phyloP scores from a whole-genome alignment of 2,329 filamentous ascomycete genomes.

The Alternaria gaisen region DNA sequence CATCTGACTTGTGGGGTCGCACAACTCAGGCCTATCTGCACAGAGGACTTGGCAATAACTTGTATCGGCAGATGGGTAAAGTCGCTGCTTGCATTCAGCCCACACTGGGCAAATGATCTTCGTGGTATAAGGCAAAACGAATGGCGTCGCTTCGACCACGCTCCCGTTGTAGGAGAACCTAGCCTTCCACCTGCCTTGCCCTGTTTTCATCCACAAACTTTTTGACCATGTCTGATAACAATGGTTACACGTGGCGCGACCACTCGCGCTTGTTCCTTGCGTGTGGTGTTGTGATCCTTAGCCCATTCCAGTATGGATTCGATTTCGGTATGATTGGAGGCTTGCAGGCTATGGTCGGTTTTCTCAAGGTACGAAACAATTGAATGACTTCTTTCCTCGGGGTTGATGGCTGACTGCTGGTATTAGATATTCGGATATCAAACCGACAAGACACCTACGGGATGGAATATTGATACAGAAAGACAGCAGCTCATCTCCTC shows the following conservation, averaged over 20 bases:
- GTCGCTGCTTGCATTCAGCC: constrained; percentile 22
- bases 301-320: constrained; percentile 63
- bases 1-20: constrained; percentile 39
- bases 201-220: not conserved
- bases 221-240: constrained; percentile 30
- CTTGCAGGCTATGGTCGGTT: constrained; percentile 61
- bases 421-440: constrained; percentile 42
- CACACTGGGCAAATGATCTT: constrained; percentile 28
- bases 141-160: constrained; percentile 3
- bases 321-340: constrained; percentile 63
- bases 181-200: not conserved
- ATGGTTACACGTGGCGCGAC: constrained; percentile 42
- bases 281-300: constrained; percentile 59
- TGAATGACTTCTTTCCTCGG: no score
- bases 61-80: constrained; percentile 44
- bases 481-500: constrained; percentile 58
- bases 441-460: constrained; percentile 43
- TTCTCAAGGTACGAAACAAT: constrained; percentile 52
- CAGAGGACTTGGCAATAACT: constrained; percentile 23
- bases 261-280: constrained; percentile 59
- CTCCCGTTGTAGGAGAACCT: not conserved
- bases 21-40: constrained; percentile 16
- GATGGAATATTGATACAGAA: constrained; percentile 55
- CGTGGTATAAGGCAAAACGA: constrained; percentile 29
- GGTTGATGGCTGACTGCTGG: not conserved